Conservation (phyloP, 2,329 filamentous ascomycete species). For the Sclerotinia borealis region DNA sequence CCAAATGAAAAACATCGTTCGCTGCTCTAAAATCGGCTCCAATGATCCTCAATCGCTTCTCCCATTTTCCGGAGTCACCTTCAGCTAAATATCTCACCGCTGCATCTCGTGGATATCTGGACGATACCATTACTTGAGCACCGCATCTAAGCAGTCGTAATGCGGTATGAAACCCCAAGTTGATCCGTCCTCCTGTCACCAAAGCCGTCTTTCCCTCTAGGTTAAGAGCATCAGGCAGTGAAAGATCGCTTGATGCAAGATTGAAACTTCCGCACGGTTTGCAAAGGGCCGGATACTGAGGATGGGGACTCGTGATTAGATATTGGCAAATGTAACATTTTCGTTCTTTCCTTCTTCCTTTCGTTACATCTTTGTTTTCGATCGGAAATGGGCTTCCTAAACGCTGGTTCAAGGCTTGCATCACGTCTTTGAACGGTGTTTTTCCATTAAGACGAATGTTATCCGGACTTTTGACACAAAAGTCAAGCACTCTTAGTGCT, state of each 20-base stretch:
- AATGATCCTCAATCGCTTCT: slow-evolving; percentile 9
- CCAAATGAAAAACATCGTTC: neutral
- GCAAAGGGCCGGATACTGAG: slow-evolving; percentile 17
- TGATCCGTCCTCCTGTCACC: slow-evolving; percentile 17
- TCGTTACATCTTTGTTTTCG: neutral
- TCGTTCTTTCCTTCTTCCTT: neutral
- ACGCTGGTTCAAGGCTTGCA: neutral
- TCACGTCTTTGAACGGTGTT: neutral
- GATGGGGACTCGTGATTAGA: slow-evolving; percentile 4
- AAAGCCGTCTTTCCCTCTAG: slow-evolving; percentile 15
- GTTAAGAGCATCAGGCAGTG: slow-evolving; percentile 15
- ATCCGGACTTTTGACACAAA: neutral
- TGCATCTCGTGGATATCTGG: slow-evolving; percentile 18
- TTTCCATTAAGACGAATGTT: neutral
- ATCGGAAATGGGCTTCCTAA: neutral
- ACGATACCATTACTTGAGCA: slow-evolving; percentile 17
- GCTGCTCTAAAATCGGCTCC: slow-evolving; percentile 9
- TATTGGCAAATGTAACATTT: slow-evolving; percentile 1
- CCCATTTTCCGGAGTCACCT: slow-evolving; percentile 11
- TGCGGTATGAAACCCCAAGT: slow-evolving; percentile 17
- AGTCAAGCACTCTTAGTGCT: neutral
- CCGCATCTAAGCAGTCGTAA: slow-evolving; percentile 17
- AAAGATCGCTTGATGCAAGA: slow-evolving; percentile 15
- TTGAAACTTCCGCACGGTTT: slow-evolving; percentile 19
- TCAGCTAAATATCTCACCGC: slow-evolving; percentile 14